Evolutionary conservation across 805 yeast species (phyloP).

Genomic region (Cyberlindnera suaveolens): DNA sequence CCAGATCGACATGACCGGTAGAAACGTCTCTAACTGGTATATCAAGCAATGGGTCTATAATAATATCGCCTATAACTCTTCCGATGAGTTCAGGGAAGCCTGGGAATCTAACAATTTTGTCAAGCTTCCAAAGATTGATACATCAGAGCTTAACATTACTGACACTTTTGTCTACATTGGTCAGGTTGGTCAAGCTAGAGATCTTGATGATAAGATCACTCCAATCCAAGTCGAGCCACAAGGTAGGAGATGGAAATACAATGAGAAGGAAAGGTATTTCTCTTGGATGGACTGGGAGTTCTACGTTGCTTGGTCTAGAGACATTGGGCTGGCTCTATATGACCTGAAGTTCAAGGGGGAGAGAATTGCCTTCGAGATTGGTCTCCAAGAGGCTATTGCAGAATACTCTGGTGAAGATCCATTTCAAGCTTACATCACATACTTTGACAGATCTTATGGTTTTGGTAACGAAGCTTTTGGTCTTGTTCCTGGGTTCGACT

Average conservation of each 20-base stretch:
- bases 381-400: constrained; percentile 26
- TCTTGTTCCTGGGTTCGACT: constrained; percentile 24
- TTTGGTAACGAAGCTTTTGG: constrained; percentile 27
- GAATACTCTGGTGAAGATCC: constrained; percentile 28
- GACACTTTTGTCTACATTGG: constrained; percentile 4
- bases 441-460: constrained; percentile 23
- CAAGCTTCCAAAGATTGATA: constrained; percentile 12
- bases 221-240: constrained; percentile 23
- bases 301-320: constrained; percentile 23
- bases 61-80: constrained; percentile 17
- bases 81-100: constrained; percentile 21
- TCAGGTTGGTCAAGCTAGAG: constrained; percentile 16
- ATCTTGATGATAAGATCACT: constrained; percentile 19
- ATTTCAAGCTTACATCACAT: constrained; percentile 23
- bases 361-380: constrained; percentile 23
- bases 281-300: constrained; percentile 28
- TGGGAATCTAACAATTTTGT: constrained; percentile 16
- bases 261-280: constrained; percentile 23
- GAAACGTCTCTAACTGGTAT: constrained; percentile 12
- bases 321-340: constrained; percentile 20
- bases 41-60: constrained; percentile 21
- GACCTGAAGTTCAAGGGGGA: constrained; percentile 26
- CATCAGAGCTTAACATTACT: constrained; percentile 7
- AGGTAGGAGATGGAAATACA: constrained; percentile 24
- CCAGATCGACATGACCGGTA: constrained; percentile 19